These are phyloP conservation scores for Graphiopsis chlorocephala DNA, from an alignment of 2,329 filamentous ascomycete genomes.

Conservation along the genomic window DNA sequence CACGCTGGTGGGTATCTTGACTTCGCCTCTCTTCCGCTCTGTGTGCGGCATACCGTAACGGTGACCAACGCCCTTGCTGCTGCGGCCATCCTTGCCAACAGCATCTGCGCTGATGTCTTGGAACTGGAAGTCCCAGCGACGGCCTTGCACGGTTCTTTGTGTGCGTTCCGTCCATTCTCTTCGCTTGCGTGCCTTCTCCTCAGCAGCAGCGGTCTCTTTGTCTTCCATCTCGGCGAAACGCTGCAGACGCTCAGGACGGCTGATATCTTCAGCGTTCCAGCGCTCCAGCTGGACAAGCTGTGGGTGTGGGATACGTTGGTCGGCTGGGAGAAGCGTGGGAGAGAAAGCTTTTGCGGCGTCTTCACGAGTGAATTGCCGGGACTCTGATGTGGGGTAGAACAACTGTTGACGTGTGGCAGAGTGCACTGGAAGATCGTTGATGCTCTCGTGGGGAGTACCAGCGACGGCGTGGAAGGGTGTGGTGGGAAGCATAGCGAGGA, in stretches of 20 bases:
- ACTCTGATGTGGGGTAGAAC: conserved; percentile 64
- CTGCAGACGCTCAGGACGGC: conserved; percentile 43
- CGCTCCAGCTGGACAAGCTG: conserved; percentile 53
- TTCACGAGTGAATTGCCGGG: conserved; percentile 62
- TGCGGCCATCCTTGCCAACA: conserved; percentile 55
- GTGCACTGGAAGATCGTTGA: conserved; percentile 63
- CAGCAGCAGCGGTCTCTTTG: conserved; percentile 39
- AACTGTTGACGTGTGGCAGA: conserved; percentile 54
- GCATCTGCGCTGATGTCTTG: conserved; percentile 56
- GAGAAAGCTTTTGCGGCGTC: conserved; percentile 63
- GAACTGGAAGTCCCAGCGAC: conserved; percentile 61
- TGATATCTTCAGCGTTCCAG: conserved; percentile 39
- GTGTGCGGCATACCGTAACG: conserved; percentile 62
- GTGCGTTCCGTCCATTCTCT: conserved; percentile 45
- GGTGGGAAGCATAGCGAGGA: conserved; percentile 76
- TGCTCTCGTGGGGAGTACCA: conserved; percentile 54
- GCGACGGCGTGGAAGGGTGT: conserved; percentile 49
- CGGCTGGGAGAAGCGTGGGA: conserved; percentile 58
- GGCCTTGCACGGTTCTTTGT: conserved; percentile 45
- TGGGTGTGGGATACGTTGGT: conserved; percentile 63
- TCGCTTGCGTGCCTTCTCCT: conserved; percentile 39
- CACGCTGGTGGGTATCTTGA: conserved; percentile 63
- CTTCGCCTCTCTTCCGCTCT: conserved; percentile 60
- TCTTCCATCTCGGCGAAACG: conserved; percentile 17
- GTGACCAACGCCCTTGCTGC: conserved; percentile 53